Conservation (phyloP, 768 basidiomycete genomes). For the Suillus plorans region DNA sequence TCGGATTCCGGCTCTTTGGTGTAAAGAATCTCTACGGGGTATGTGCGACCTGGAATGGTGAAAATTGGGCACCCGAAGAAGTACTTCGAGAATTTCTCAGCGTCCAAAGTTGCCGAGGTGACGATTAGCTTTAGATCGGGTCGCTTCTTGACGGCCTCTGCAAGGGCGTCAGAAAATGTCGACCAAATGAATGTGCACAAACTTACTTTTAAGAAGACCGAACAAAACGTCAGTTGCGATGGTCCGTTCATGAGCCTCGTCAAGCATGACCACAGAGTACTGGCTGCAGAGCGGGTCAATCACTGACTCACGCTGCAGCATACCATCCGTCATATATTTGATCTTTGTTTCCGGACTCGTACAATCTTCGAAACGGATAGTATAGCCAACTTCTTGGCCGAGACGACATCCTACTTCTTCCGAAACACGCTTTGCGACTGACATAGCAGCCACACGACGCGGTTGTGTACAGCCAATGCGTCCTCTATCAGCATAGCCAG, state of each 20-base stretch:
- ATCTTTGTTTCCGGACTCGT: slow-evolving; percentile 98
- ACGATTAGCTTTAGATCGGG: slow-evolving; percentile 97
- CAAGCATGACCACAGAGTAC: slow-evolving; percentile 96
- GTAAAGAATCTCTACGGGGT: slow-evolving; percentile 96
- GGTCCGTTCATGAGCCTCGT: slow-evolving; percentile 98
- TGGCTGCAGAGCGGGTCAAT: slow-evolving; percentile 92
- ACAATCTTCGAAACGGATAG: slow-evolving; percentile 99
- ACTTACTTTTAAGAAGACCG: slow-evolving; percentile 75
- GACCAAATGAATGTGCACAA: neutral
- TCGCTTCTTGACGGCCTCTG: slow-evolving; percentile 93
- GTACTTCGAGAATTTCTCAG: slow-evolving; percentile 99
- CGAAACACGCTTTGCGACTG: slow-evolving; percentile 96
- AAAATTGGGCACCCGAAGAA: slow-evolving; percentile 99
- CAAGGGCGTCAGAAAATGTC: slow-evolving; percentile 18
- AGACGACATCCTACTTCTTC: slow-evolving; percentile 98
- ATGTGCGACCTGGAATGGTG: slow-evolving; percentile 99
- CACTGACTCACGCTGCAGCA: slow-evolving; percentile 95
- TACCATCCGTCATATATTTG: slow-evolving; percentile 99
- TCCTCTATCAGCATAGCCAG: slow-evolving; percentile 87
- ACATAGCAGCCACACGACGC: slow-evolving; percentile 98
- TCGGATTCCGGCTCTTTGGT: slow-evolving; percentile 98
- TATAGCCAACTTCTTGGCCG: slow-evolving; percentile 97
- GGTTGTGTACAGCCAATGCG: slow-evolving; percentile 98
- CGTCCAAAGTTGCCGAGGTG: slow-evolving; percentile 97
- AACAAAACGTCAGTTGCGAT: slow-evolving; percentile 99